Evolutionary conservation across 495 filamentous ascomycete genomes (phyloP), one percentile per base, ranked within the genome.

Genomic region (Hypomontagnella submonticulosa): DNA sequence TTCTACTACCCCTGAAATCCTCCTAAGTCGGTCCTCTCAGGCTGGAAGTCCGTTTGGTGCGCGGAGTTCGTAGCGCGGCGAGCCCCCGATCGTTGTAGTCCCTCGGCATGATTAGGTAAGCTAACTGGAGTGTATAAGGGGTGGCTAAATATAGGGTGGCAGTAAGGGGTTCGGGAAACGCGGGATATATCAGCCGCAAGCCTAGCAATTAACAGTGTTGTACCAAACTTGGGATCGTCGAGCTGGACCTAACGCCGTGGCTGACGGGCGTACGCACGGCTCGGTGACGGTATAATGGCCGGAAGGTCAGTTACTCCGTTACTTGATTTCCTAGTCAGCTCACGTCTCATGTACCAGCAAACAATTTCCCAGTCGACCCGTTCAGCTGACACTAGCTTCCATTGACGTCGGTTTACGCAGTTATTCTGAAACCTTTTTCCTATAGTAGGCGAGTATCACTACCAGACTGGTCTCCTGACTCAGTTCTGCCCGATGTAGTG

Each of bases 221-320:
- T 18, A 9, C 5, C 52, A 36, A 19, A 40, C 43, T 27, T 41
- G 7, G 30, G 47, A 58, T 67, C 41, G 41, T 30, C 52, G 16
- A 32, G 10, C 42, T 48, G 6, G 10, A n/a, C 41, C 47, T 36
- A 23, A 49, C 15, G 3, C 58, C 33, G 46, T 53, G 50, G 52
- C 52, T 54, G 52, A 42, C 55, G 44, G 51, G 32, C 46, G 20
- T 9, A 52, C 48, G 47, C 48, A 63, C 18, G 33, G 13, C 30
- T 50, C 65, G 58, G 65, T 41, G 42, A 61, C 53, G 59, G 54
- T 40, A 68, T 33, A 62, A 62, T 59, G 36, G 16, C 38, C 53
- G 65, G 58, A 48, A 37, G 1, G 54, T 18, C 27, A 68, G 65
- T 68, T 63, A 68, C 59, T 68, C 65, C 65, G 65, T 47, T 13